Evolutionary conservation across 2,329 filamentous ascomycete genomes (phyloP).

Genomic region (Paraphaeosphaeria sporulosa): DNA sequence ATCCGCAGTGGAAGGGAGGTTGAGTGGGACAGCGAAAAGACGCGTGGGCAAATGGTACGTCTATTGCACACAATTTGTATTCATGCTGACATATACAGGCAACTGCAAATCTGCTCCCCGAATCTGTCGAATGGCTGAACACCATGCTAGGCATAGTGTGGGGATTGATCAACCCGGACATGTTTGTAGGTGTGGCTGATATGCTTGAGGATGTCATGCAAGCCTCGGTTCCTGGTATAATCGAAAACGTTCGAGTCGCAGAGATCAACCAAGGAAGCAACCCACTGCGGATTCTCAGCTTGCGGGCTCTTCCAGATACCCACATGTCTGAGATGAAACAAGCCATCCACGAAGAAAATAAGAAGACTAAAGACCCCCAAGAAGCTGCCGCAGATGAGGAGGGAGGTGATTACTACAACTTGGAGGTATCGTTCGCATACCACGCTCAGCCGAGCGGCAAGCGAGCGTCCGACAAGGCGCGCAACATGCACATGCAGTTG

Average conservation of each 20-base stretch:
- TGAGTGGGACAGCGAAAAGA: constrained; percentile 89
- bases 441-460: constrained; percentile 79
- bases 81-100: constrained; percentile 57
- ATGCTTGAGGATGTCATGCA: constrained; percentile 97
- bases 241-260: constrained; percentile 93
- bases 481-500: constrained; percentile 97
- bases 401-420: constrained; percentile 90
- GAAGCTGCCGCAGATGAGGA: constrained; percentile 89
- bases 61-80: no score
- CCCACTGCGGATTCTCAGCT: constrained; percentile 84
- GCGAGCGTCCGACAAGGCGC: constrained; percentile 79
- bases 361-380: constrained; percentile 82
- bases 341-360: constrained; percentile 78
- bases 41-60: constrained; percentile 76
- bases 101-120: constrained; percentile 86
- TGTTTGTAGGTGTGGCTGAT: constrained; percentile 92
- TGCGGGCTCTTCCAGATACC: constrained; percentile 82
- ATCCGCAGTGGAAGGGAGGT: constrained; percentile 80
- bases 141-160: constrained; percentile 83
- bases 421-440: constrained; percentile 90
- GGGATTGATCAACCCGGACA: constrained; percentile 92
- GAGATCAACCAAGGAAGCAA: constrained; percentile 95
- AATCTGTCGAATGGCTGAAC: constrained; percentile 95
- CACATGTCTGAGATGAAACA: constrained; percentile 85
- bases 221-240: constrained; percentile 86